These are phyloP conservation scores for Stemphylium beticola DNA, from an alignment of 2,329 filamentous ascomycete genomes.

Conservation along the genomic window DNA sequence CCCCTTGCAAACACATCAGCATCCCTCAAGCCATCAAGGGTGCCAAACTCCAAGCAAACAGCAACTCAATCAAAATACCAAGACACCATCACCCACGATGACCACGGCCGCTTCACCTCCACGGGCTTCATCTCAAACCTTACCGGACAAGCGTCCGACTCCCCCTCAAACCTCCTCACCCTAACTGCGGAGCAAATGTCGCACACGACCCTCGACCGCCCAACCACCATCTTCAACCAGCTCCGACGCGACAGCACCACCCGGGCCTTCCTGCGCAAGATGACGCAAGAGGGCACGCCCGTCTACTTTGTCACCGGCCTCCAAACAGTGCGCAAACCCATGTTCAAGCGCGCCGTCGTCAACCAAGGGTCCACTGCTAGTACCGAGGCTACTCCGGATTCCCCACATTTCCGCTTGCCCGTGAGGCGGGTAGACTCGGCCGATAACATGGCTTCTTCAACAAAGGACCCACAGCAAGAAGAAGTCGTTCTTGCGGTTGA, in stretches of 20 bases:
- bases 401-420: constrained; percentile 14
- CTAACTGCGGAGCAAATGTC: constrained; percentile 30
- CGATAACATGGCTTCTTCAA: constrained; percentile 6
- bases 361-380: constrained; percentile 11
- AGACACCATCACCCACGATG: constrained; percentile 23
- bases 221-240: constrained; percentile 29
- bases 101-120: constrained; percentile 26
- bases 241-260: constrained; percentile 28
- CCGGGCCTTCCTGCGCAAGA: constrained; percentile 30
- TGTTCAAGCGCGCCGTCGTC: constrained; percentile 17
- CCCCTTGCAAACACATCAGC: constrained; percentile 24
- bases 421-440: constrained; percentile 34
- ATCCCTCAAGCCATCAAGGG: constrained; percentile 21
- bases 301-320: constrained; percentile 52
- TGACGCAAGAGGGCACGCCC: constrained; percentile 53
- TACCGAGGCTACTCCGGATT: constrained; percentile 3
- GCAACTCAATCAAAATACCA: constrained; percentile 20
- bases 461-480: background rate
- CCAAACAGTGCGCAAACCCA: constrained; percentile 53
- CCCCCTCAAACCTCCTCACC: constrained; percentile 19
- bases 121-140: constrained; percentile 15
- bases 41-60: constrained; percentile 10
- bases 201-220: constrained; percentile 18
- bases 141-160: background rate
- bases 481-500: constrained; percentile 31